phyloP scores from a whole-genome alignment of 345 rosid genomes.

The Viola odorata region DNA sequence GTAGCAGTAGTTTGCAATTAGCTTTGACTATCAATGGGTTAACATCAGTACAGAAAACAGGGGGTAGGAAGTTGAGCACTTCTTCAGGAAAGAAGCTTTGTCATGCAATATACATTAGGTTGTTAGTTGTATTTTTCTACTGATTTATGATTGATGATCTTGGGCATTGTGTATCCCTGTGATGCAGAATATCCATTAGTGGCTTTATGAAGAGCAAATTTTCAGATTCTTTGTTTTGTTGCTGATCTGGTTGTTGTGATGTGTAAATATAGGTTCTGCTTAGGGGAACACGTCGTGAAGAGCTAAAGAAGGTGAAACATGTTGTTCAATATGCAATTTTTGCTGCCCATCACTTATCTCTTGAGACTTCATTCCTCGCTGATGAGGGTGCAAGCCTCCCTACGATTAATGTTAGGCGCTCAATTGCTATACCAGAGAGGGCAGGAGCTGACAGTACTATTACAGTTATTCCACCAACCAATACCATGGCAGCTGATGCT shows the following conservation, averaged over 20 bases:
- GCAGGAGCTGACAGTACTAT: conserved; percentile 31
- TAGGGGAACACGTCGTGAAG: conserved; percentile 68
- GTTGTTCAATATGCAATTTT: conserved; percentile 87
- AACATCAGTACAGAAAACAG: too few relatives aligned
- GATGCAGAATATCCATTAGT: neutral
- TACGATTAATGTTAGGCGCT: conserved; percentile 37
- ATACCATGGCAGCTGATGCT: conserved; percentile 22
- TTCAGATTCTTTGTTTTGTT: conserved; percentile 5
- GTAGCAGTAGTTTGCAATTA: too few relatives aligned
- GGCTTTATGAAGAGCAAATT: neutral
- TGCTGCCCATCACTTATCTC: conserved; percentile 94
- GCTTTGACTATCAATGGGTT: too few relatives aligned
- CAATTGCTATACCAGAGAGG: conserved; percentile 39
- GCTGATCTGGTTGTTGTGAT: conserved; percentile 18
- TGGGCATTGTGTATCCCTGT: neutral
- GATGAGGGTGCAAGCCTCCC: conserved; percentile 99
- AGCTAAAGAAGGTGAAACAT: conserved; percentile 88
- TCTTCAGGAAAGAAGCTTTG: too few relatives aligned
- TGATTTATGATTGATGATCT: too few relatives aligned
- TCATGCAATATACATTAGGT: too few relatives aligned
- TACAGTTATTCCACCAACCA: conserved; percentile 28
- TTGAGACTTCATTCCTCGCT: conserved; percentile 96
- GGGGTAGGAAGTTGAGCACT: too few relatives aligned
- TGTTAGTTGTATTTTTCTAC: too few relatives aligned
- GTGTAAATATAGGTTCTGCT: conserved; percentile 57